A percentile compares a stretch with the other conserved stretches of the same genome.
Conservation (phyloP, 1,284 basidiomycete genomes). For the Cryptococcus floricola region DNA sequence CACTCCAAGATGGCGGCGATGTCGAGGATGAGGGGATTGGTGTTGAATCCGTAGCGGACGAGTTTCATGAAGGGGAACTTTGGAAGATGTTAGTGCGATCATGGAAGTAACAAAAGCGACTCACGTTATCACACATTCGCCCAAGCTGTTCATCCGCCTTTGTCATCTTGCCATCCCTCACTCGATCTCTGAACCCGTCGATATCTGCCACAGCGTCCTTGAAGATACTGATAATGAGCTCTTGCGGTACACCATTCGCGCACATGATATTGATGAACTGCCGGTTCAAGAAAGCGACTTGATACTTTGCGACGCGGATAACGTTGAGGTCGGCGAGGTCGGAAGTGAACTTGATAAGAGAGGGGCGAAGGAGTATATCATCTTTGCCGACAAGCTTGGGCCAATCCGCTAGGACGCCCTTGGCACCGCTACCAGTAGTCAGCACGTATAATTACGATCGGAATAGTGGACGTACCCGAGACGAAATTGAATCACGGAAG, state of each 20-base stretch:
- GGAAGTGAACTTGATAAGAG: conserved; percentile 45
- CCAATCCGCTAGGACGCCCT: conserved; percentile 46
- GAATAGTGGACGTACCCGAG: conserved; percentile 29
- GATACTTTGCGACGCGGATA: conserved; percentile 42
- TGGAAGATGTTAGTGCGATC: neutral
- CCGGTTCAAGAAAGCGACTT: conserved; percentile 46
- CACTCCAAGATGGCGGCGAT: conserved; percentile 41
- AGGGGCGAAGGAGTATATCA: conserved; percentile 39
- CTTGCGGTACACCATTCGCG: conserved; percentile 38
- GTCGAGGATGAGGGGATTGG: conserved; percentile 43
- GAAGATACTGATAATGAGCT: conserved; percentile 39
- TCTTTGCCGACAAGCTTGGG: conserved; percentile 27
- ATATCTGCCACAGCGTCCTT: conserved; percentile 29
- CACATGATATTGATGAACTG: conserved; percentile 50
- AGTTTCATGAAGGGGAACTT: conserved; percentile 42
- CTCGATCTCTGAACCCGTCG: conserved; percentile 31
- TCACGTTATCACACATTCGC: conserved; percentile 24
- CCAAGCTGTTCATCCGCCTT: conserved; percentile 26
- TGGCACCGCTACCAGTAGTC: conserved; percentile 38
- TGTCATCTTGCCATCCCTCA: conserved; percentile 14
- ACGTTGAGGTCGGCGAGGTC: conserved; percentile 37
- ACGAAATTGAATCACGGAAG: conserved; percentile 48
- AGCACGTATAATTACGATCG: neutral
- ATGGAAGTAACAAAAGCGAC: neutral
- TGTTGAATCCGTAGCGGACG: conserved; percentile 38